phyloP scores from a whole-genome alignment of 2,329 filamentous ascomycete genomes.

The Lecanicillium sp. region DNA sequence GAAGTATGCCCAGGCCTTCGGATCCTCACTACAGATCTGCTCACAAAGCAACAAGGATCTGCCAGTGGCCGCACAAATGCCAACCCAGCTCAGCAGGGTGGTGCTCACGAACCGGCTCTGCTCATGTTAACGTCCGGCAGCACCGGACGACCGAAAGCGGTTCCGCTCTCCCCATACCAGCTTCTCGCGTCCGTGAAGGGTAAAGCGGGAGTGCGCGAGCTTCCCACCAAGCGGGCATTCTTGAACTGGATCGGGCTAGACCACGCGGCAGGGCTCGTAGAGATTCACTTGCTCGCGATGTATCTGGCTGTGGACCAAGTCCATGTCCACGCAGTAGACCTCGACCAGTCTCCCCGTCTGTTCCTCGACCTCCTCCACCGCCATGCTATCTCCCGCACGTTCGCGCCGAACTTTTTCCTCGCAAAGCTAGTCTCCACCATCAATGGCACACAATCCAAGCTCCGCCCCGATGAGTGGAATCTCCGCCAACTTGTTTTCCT shows the following conservation, averaged over 20 bases:
- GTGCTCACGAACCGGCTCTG: neutral
- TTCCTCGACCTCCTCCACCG: constrained; percentile 31
- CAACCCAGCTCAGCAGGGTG: neutral
- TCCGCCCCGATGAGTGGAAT: neutral
- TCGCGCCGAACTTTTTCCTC: constrained; percentile 32
- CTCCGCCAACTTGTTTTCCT: constrained; percentile 15
- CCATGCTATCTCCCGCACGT: constrained; percentile 33
- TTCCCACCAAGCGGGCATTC: constrained; percentile 22
- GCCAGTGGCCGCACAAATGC: neutral
- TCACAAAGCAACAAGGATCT: too few species aligned
- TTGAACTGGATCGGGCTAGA: constrained; percentile 44
- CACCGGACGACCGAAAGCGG: constrained; percentile 42
- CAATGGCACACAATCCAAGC: too few species aligned
- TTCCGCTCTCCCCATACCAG: constrained; percentile 33
- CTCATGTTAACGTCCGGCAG: constrained; percentile 47
- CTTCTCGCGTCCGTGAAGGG: constrained; percentile 30
- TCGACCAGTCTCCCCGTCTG: constrained; percentile 26
- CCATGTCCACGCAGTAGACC: constrained; percentile 31
- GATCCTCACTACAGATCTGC: neutral
- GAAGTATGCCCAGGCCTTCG: neutral
- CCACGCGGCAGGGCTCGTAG: constrained; percentile 42
- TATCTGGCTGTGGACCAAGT: constrained; percentile 32
- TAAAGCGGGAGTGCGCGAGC: constrained; percentile 23
- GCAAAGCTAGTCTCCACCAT: constrained; percentile 14
- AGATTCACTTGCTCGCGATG: constrained; percentile 44